These are phyloP conservation scores for Ustilago curta DNA, from an alignment of 1,284 basidiomycete species.

Conservation along the genomic window DNA sequence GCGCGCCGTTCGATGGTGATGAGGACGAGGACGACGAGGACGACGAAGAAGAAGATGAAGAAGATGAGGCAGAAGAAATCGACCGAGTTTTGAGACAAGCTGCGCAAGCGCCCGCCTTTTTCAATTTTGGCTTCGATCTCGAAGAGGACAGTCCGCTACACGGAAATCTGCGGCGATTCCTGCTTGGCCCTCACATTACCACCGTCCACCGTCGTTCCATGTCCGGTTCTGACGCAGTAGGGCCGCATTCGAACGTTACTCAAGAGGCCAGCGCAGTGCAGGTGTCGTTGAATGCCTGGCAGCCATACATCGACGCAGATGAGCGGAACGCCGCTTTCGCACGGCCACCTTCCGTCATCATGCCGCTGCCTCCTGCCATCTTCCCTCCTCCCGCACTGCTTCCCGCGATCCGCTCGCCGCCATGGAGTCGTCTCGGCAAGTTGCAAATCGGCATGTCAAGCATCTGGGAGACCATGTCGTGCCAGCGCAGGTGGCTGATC, in stretches of 20 bases:
- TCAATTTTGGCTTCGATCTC: conserved; percentile 34
- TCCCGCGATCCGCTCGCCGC: conserved; percentile 35
- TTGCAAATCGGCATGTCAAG: conserved; percentile 29
- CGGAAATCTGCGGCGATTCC: conserved; percentile 7
- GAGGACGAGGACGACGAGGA: conserved; percentile 2
- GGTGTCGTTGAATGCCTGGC: conserved; percentile 12
- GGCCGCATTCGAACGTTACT: conserved; percentile 3
- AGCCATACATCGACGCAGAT: conserved; percentile 26
- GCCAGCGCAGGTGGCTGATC: conserved; percentile 24
- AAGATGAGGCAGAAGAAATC: conserved; percentile 32
- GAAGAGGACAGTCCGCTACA: conserved; percentile 24
- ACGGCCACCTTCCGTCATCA: conserved; percentile 9
- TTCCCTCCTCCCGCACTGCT: conserved; percentile 53
- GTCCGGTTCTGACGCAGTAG: conserved; percentile 7
- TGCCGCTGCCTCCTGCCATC: conserved; percentile 35
- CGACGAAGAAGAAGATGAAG: conserved; percentile 7
- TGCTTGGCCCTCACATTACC: conserved; percentile 18
- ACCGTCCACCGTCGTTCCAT: conserved; percentile 5
- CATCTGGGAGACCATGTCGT: conserved; percentile 29
- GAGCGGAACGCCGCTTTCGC: conserved; percentile 24
- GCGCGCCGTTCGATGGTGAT: neutral
- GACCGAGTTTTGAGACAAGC: conserved; percentile 19
- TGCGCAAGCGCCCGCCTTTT: conserved; percentile 22
- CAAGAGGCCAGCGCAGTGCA: conserved; percentile 17
- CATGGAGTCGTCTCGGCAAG: conserved; percentile 21